phyloP scores from a whole-genome alignment of 2,329 filamentous ascomycete species.

The Aureobasidium lini region DNA sequence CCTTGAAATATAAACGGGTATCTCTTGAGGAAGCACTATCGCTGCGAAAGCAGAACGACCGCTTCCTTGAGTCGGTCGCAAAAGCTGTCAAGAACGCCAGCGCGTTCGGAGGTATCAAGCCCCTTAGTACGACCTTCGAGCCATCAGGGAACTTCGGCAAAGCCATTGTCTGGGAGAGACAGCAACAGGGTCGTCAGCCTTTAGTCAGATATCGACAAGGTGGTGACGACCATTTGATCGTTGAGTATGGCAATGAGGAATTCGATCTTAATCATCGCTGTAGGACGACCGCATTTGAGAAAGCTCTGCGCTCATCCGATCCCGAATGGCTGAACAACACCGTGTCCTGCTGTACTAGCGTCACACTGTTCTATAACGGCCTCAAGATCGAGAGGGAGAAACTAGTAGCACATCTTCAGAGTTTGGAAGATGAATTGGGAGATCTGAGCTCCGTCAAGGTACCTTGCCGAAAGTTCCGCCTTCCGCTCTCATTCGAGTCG shows the following conservation, averaged over 20 bases:
- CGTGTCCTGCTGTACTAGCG: slow-evolving; percentile 43
- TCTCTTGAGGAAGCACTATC: slow-evolving; percentile 46
- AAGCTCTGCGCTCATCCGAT: slow-evolving; percentile 37
- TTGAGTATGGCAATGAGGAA: slow-evolving; percentile 51
- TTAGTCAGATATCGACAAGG: slow-evolving; percentile 30
- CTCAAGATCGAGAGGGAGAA: slow-evolving; percentile 28
- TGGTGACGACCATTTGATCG: slow-evolving; percentile 45
- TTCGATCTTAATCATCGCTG: slow-evolving; percentile 48
- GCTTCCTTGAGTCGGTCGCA: slow-evolving; percentile 39
- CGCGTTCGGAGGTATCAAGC: slow-evolving; percentile 27
- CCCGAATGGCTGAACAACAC: slow-evolving; percentile 38
- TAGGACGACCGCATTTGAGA: slow-evolving; percentile 47
- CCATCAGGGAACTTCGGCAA: slow-evolving; percentile 22
- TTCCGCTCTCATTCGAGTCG: slow-evolving; percentile 37
- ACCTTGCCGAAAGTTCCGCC: slow-evolving; percentile 35
- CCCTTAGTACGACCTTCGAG: slow-evolving; percentile 22
- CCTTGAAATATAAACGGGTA: slow-evolving; percentile 43
- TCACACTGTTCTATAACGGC: slow-evolving; percentile 37
- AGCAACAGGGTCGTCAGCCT: slow-evolving; percentile 22
- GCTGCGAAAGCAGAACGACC: slow-evolving; percentile 36
- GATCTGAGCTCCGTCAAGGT: slow-evolving; percentile 35
- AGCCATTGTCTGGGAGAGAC: slow-evolving; percentile 26
- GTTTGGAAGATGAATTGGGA: slow-evolving; percentile 35
- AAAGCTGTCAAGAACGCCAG: slow-evolving; percentile 30
- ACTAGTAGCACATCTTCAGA: slow-evolving; percentile 32